Base-by-base conservation (phyloP, 495 filamentous ascomycete species). In the Immersiella caudata region DNA sequence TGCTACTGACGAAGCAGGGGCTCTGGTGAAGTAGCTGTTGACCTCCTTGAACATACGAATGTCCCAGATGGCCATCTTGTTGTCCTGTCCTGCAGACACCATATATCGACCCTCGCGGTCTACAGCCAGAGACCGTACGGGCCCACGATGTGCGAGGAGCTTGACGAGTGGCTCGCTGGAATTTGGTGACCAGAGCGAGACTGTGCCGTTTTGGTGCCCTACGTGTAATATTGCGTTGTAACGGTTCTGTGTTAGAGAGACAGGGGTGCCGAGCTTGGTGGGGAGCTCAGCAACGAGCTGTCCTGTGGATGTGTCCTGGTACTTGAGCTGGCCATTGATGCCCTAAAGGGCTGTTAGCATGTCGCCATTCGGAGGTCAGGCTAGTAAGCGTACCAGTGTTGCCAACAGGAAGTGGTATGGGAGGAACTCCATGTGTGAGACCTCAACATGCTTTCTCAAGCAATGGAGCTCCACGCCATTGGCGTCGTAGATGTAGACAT, bases 181-280 rank as follows among this genome's bases (percentile, higher is more conserved):
- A 60, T 97, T 99, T 0, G 95, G 95, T n/a, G 93, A 96, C 94
- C 94, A 99, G 50, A 99, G 82, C 2, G 91, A 93, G 55, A 99
- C 93, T 3, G 90, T 91, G 68, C 95, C 95, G 73, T 97, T 97
- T 74, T 96, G 93, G 73, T 97, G 93, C 33, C 95, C 95, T 60
- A 91, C 84, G 72, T 97, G 92, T 25, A 97, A 81, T 58, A 99
- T 90, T 22, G 93, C 96, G 74, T 98, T 99, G 70, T 89, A 88
- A 0, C 91, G 89, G 76, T 98, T 98, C 70, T 97, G 94, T 6
- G 86, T 82, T 64, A 98, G 85, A 21, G 93, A 84, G 25, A 93
- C 94, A 6, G 95, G 93, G 11, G 90, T 86, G 24, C 96, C 96
- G 50, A 90, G 82, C 67, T 88, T 89, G 12, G 96, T 98, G 8